Conservation (phyloP, 2,329 filamentous ascomycete species). For the Leptographium galeiforme region DNA sequence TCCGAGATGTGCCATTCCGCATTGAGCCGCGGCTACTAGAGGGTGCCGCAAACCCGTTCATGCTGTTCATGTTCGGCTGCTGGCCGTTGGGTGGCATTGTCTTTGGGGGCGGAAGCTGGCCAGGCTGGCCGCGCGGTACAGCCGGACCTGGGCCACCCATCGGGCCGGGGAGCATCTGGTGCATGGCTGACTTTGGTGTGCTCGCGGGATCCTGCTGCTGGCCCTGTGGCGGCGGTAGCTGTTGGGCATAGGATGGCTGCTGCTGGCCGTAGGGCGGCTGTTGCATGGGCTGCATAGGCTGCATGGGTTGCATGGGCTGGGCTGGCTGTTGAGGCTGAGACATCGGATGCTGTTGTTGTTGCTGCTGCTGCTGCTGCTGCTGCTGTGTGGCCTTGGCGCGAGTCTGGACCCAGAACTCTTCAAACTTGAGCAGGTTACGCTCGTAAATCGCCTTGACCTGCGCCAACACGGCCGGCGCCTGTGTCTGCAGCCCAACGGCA, state of each 20-base stretch:
- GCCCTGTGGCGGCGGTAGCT: conserved; percentile 17
- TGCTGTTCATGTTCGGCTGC: conserved; percentile 29
- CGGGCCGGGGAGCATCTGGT: conserved; percentile 25
- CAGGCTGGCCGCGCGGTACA: conserved; percentile 20
- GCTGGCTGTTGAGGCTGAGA: conserved; percentile 25
- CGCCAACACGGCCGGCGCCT: conserved; percentile 51
- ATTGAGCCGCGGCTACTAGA: conserved; percentile 26
- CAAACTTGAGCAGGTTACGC: conserved; percentile 62
- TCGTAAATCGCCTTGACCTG: conserved; percentile 66
- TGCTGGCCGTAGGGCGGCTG: conserved; percentile 26
- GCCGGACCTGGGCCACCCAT: conserved; percentile 6
- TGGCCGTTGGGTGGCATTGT: conserved; percentile 32
- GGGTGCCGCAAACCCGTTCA: conserved; percentile 37
- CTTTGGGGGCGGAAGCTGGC: conserved; percentile 27
- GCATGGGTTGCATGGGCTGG: conserved; percentile 23
- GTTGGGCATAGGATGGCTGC: conserved; percentile 22
- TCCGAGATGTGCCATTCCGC: conserved; percentile 38
- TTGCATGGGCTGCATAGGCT: conserved; percentile 26
- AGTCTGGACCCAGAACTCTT: conserved; percentile 51
- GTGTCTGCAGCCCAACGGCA: conserved; percentile 46
- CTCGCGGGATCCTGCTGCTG: conserved; percentile 13
- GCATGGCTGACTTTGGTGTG: conserved; percentile 30
- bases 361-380: conserved; percentile 12
- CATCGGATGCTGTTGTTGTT: conserved; percentile 4
- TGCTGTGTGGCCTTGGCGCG: conserved; percentile 39